phyloP scores from a whole-genome alignment of 768 basidiomycete genomes.

The Leccinum boreale region DNA sequence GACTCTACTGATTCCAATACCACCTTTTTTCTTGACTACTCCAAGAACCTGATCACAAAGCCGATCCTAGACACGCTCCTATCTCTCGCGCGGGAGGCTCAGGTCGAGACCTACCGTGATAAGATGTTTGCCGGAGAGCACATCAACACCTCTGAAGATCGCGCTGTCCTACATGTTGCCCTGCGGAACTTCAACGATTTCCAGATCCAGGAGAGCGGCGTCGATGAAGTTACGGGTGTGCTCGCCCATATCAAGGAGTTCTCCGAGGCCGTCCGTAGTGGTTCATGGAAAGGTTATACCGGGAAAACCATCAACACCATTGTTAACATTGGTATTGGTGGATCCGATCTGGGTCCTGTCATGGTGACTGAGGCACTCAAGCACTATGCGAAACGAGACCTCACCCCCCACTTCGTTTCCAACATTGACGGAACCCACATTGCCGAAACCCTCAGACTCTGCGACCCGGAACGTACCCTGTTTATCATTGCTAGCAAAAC shows the following conservation, averaged over 20 bases:
- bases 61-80: conserved; percentile 79
- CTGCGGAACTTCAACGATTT: conserved; percentile 79
- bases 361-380: conserved; percentile 99
- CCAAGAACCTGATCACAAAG: conserved; percentile 92
- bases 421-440: conserved; percentile 99
- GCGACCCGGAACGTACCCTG: conserved; percentile 88
- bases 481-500: conserved; percentile 99
- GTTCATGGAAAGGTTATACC: conserved; percentile 95
- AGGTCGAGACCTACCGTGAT: conserved; percentile 80
- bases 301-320: conserved; percentile 92
- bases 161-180: conserved; percentile 94
- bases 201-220: conserved; percentile 76
- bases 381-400: conserved; percentile 84
- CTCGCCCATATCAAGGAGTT: conserved; percentile 92
- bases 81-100: conserved; percentile 78
- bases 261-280: conserved; percentile 77
- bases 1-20: conserved; percentile 63
- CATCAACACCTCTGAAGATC: conserved; percentile 98
- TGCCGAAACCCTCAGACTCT: conserved; percentile 76
- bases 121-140: conserved; percentile 95
- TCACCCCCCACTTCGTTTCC: conserved; percentile 86
- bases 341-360: conserved; percentile 95
- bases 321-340: conserved; percentile 99
- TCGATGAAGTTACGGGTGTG: conserved; percentile 77
- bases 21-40: conserved; percentile 91